phyloP scores from a whole-genome alignment of 148 eudicot genomes.

The Heliamphora exappendiculata region DNA sequence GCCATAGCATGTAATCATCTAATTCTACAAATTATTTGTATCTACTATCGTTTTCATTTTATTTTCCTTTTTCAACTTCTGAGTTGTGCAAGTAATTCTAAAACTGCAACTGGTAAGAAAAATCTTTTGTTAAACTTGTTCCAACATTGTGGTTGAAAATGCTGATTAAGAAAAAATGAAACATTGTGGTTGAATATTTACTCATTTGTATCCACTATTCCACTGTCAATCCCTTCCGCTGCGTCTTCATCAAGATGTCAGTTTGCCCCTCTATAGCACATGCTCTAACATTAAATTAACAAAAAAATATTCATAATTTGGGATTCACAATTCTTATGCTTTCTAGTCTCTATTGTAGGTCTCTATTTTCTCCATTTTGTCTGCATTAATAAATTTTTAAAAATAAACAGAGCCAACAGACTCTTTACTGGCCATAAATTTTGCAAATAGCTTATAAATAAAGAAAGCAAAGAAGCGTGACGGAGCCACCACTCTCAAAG shows the following conservation, averaged over 20 bases:
- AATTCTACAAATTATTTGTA: neutral
- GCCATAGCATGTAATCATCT: neutral
- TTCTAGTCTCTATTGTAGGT: no score
- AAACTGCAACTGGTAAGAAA: neutral
- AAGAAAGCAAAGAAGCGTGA: neutral
- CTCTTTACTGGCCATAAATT: no score
- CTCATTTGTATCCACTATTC: no score
- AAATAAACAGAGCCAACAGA: no score
- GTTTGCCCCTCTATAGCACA: neutral
- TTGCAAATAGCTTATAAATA: neutral
- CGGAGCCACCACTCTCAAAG: neutral
- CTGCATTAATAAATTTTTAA: neutral
- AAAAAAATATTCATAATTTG: no score
- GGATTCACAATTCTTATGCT: no score
- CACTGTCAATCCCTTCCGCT: neutral
- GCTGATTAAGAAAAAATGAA: no score
- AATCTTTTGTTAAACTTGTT: neutral
- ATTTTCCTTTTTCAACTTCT: neutral
- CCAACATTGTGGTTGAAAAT: neutral
- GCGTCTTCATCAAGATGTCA: neutral
- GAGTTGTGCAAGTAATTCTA: neutral
- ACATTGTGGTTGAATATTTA: no score
- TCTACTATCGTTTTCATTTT: neutral
- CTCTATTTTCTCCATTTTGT: neutral
- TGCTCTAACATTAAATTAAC: no score